Conservation (phyloP, 169 alveolate genomes). For the Theileria orientalis region DNA sequence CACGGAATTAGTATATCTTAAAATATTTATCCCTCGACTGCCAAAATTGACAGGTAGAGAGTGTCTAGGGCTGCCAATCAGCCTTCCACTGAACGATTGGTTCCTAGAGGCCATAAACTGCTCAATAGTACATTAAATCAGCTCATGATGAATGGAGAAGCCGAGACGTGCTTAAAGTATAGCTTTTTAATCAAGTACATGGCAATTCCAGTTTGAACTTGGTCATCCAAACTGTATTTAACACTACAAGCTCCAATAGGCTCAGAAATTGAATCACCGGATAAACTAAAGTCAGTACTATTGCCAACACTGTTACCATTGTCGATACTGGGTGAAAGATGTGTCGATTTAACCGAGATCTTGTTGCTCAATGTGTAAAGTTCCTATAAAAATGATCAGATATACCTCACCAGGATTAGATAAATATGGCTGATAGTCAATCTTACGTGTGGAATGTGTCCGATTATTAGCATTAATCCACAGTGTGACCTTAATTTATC, state of each 20-base stretch:
- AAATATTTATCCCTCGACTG: no score
- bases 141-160: slow-evolving; percentile 15
- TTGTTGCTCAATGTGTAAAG: slow-evolving; percentile 35
- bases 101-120: background rate
- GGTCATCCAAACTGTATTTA: slow-evolving; percentile 15
- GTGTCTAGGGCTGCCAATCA: no score
- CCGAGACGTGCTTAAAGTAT: slow-evolving; percentile 11
- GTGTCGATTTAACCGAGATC: slow-evolving; percentile 14
- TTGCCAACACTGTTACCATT: no score
- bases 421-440: background rate
- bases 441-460: slow-evolving; percentile 45
- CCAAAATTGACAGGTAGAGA: no score
- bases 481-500: slow-evolving; percentile 20
- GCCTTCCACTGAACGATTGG: background rate
- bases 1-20: no score
- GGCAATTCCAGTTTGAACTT: slow-evolving; percentile 21
- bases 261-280: no score
- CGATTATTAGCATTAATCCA: slow-evolving; percentile 55
- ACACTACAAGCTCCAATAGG: no score
- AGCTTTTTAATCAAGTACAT: slow-evolving; percentile 31
- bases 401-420: background rate
- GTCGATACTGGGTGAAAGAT: no score
- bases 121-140: background rate
- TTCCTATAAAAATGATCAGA: slow-evolving; percentile 19
- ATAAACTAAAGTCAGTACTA: no score